A percentile compares a stretch with the other conserved stretches of the same genome.
Evolutionary conservation across 805 yeast genomes (phyloP).

Genomic region (Metschnikowia henanensis): DNA sequence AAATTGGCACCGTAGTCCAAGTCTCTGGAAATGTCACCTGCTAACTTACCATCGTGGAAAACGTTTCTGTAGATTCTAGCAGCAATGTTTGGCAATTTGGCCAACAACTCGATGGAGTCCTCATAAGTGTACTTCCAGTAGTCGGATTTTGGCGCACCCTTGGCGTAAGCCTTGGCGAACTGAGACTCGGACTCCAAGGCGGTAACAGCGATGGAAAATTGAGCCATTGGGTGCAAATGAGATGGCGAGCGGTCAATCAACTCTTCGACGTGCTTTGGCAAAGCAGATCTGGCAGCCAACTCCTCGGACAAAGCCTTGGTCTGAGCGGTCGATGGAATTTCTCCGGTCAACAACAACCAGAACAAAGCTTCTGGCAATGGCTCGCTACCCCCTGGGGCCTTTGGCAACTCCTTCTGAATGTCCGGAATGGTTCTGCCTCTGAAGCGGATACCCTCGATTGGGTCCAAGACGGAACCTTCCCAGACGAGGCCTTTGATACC

Average conservation of each 20-base stretch:
- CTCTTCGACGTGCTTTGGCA: conserved; percentile 64
- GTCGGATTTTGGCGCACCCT: conserved; percentile 65
- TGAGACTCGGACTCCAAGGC: conserved; percentile 70
- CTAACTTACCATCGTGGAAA: conserved; percentile 53
- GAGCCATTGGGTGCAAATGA: conserved; percentile 82
- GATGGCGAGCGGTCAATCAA: conserved; percentile 64
- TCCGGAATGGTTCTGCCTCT: conserved; percentile 76
- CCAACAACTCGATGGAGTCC: conserved; percentile 67
- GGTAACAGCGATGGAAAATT: conserved; percentile 71
- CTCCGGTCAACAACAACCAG: conserved; percentile 77
- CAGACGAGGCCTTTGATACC: conserved; percentile 73
- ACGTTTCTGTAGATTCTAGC: conserved; percentile 73
- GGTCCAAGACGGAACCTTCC: conserved; percentile 80
- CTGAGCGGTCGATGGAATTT: conserved; percentile 63
- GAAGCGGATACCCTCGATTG: conserved; percentile 74
- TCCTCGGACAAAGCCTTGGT: conserved; percentile 56
- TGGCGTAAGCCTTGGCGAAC: conserved; percentile 71
- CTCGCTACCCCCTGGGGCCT: conserved; percentile 55
- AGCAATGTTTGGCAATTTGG: conserved; percentile 72
- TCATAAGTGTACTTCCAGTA: conserved; percentile 79
- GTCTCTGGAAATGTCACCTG: conserved; percentile 50
- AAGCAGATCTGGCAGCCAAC: conserved; percentile 60
- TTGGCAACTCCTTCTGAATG: conserved; percentile 65
- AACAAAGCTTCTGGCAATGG: conserved; percentile 76
- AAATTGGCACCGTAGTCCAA: conserved; percentile 76